A percentile compares a stretch with the other conserved stretches of the same genome.
phyloP scores from a whole-genome alignment of 78 protist genomes.

The Salpingoeca rosetta region DNA sequence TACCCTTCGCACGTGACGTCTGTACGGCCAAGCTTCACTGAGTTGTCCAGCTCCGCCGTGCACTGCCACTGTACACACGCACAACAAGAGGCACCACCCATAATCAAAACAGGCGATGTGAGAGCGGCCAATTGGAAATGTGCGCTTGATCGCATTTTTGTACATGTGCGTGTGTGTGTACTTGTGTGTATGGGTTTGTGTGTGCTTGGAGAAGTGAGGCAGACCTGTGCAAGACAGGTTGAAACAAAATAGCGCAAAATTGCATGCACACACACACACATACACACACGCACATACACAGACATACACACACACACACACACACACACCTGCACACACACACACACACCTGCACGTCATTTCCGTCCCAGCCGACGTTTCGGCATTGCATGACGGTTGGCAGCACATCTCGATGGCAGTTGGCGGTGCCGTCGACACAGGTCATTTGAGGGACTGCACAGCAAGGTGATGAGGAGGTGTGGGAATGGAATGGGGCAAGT shows the following conservation, averaged over 20 bases:
- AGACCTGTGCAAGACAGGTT: no score
- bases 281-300: no score
- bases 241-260: no score
- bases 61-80: not conserved
- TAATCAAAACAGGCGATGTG: no score
- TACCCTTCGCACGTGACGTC: not conserved
- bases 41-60: not conserved
- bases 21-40: not conserved
- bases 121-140: no score
- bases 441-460: not conserved
- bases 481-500: not conserved
- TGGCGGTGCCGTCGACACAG: not conserved
- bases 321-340: not conserved
- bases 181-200: no score
- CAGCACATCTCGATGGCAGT: not conserved
- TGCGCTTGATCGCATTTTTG: no score
- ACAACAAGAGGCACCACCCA: not conserved
- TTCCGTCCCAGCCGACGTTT: not conserved
- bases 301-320: not conserved
- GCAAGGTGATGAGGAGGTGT: not conserved
- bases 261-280: no score
- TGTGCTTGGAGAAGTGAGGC: no score
- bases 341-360: not conserved
- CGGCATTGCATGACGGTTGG: not conserved
- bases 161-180: no score